Conservation (phyloP, 495 filamentous ascomycete genomes). For the Penicillium waksmanii region DNA sequence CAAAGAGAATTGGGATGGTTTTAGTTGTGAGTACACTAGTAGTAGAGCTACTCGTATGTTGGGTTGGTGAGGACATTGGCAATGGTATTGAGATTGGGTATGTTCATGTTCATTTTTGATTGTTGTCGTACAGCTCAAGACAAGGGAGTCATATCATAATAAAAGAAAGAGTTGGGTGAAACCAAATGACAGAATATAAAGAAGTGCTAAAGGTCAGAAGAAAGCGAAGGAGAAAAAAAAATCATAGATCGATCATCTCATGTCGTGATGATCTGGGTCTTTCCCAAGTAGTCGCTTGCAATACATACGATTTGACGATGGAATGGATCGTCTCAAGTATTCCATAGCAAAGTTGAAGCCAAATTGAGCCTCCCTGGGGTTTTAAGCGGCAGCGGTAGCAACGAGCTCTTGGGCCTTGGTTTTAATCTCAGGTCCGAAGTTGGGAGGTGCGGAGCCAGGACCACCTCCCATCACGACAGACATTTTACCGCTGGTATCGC, state of each 20-base stretch:
- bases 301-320: no score
- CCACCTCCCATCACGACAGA: constrained; percentile 25
- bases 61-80: no score
- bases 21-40: no score
- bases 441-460: constrained; percentile 12
- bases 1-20: no score
- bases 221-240: background rate
- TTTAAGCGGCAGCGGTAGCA: background rate
- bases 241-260: background rate
- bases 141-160: background rate
- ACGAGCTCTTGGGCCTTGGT: constrained; percentile 23
- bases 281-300: no score
- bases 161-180: background rate
- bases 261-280: no score
- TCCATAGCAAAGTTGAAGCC: no score
- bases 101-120: background rate
- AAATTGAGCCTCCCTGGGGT: background rate
- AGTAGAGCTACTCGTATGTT: no score
- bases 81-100: background rate
- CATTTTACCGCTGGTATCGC: constrained; percentile 34
- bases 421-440: constrained; percentile 36
- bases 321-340: background rate
- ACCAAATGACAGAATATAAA: background rate
- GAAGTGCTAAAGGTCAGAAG: background rate
- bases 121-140: background rate